Evolutionary conservation across 2,329 filamentous ascomycete genomes (phyloP), one percentile per base, ranked within the genome.

Genomic region (Aureobasidium melanogenum): DNA sequence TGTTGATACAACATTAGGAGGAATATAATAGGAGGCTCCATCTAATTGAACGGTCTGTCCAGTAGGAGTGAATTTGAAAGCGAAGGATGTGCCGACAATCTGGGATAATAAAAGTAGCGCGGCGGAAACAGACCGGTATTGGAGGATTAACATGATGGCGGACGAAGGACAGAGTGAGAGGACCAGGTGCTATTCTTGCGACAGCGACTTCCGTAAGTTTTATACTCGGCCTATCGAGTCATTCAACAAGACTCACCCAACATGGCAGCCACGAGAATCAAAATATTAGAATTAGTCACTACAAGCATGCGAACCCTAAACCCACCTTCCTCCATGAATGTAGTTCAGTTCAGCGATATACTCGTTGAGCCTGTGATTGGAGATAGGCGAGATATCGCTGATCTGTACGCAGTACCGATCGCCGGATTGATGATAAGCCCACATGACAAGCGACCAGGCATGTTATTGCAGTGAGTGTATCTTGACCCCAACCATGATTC

Each of bases 1-100:
- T 2, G 65, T 72, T 19, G 70, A 70, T 1, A 75, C 68, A 3
- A 72, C 66, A 17, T 70, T 70, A 3, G 73, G 70, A 6, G 75
- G 74, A 5, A 77, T 65, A 63, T 75, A 77, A 65, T 76, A 77
- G 3, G 71, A 65, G 12, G 75, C 65, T 38, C 72, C 74, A 44
- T 73, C 70, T 2, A 78, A 66, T 5, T 70, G 68, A 0, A 77
- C 72, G 0, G 75, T 77, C 61, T 74, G 73, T 6, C 75, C 75
- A 3, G 74, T 76, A 12, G 71, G 67, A 14, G 68, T 46, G 32
- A 71, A 60, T 9, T 51, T 43, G n/a, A 41, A 51, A 43, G 44
- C 46, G 24, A 50, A 22, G 17, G 46, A 51, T 24, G 19, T 32
- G 28, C 46, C 26, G 36, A 22, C 15, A 44, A 41, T 5, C 14